Conservation (phyloP, 805 yeast genomes). For the Pichia nakasei region DNA sequence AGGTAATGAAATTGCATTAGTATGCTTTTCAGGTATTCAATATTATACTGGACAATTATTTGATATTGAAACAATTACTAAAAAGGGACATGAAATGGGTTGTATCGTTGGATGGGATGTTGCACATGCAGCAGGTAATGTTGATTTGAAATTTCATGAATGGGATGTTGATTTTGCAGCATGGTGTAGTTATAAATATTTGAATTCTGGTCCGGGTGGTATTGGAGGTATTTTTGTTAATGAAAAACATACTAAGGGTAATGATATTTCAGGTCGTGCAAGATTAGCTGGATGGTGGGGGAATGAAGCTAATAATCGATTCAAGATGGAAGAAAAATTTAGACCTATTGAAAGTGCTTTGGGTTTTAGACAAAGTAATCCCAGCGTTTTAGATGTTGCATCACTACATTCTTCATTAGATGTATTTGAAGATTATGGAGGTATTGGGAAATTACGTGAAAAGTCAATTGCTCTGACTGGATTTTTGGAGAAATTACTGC, state of each 20-base stretch:
- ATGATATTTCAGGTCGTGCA: slow-evolving; percentile 35
- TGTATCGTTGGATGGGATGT: slow-evolving; percentile 86
- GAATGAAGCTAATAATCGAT: slow-evolving; percentile 58
- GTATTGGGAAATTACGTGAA: slow-evolving; percentile 45
- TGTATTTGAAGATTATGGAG: slow-evolving; percentile 52
- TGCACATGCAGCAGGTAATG: slow-evolving; percentile 93
- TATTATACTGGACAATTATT: slow-evolving; percentile 88
- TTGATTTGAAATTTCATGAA: slow-evolving; percentile 64
- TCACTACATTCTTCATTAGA: slow-evolving; percentile 60
- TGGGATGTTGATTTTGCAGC: slow-evolving; percentile 92
- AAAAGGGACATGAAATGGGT: slow-evolving; percentile 41
- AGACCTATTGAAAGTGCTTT: slow-evolving; percentile 80
- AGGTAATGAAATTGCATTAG: slow-evolving; percentile 56
- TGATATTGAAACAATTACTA: slow-evolving; percentile 65
- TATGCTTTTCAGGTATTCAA: slow-evolving; percentile 82
- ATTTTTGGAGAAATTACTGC: slow-evolving; percentile 43
- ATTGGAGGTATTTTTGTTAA: slow-evolving; percentile 82
- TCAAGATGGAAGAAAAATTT: slow-evolving; percentile 70
- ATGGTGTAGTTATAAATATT: slow-evolving; percentile 89
- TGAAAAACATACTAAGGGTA: slow-evolving; percentile 31
- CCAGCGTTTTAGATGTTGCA: slow-evolving; percentile 79
- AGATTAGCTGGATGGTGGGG: slow-evolving; percentile 99
- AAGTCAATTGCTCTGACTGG: slow-evolving; percentile 52
- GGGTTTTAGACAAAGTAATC: slow-evolving; percentile 86
- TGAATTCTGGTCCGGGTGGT: slow-evolving; percentile 91